Evolutionary conservation across 2,329 filamentous ascomycete genomes (phyloP), one percentile per base, ranked within the genome.

Genomic region (Fusarium concolor): DNA sequence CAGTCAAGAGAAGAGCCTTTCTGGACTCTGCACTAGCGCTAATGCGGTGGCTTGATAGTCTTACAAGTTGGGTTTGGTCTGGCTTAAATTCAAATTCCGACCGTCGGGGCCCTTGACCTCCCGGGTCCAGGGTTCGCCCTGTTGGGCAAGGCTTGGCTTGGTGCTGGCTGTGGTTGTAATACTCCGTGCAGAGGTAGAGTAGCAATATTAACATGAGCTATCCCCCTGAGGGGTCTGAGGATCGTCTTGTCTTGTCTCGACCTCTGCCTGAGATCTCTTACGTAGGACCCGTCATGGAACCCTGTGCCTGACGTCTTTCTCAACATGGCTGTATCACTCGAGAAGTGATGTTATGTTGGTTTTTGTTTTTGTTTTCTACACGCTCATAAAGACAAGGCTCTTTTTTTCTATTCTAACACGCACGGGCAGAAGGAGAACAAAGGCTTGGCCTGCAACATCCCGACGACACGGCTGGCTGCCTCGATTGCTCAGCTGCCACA

Each of bases 41-140:
- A 74, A 68, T 45, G 54, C 53, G 38, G 61, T 69, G 71, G 66
- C 66, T 74, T 63, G 70, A 42, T 58, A 51, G 33, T 74, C 71
- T 74, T 64, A 74, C 70, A 65, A 54, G 44, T 50, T 68, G 38
- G 42, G 56, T 51, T 58, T 68, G 50, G 58, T 12, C 55, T 67
- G 42, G 59, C 58, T 54, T 17, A 45, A 33, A 67, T 50, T 53
- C 63, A 67, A 70, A 71, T 72, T 66, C 70, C 71, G 71, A 71
- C 71, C 37, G 53, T 52, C 60, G 54, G 62, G 63, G 53, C 51
- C 46, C 37, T 31, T 60, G 63, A 49, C 65, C 71, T 64, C 55
- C 63, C 60, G 62, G 64, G 42, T 47, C 58, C 47, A 57, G 49
- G 56, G 41, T 57, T 52, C 49, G 45, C 42, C 31, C 56, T 46